A percentile compares a stretch with the other conserved stretches of the same genome.
Conservation (phyloP, 164 flowering plant genomes). For the Tinospora cordifolia region DNA sequence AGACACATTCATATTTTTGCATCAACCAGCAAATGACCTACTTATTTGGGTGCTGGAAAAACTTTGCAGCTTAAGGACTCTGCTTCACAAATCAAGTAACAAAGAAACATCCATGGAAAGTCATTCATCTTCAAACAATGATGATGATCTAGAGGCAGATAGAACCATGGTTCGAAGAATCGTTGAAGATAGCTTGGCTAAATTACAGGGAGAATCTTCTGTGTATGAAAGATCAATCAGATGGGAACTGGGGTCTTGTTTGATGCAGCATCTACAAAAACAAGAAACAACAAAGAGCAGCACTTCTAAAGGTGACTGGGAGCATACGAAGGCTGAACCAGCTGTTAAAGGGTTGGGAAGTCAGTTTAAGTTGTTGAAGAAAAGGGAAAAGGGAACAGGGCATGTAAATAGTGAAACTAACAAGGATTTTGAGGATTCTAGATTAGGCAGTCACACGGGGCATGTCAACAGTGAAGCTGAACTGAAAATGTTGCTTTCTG, state of each 20-base stretch:
- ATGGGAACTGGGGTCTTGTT: conserved; percentile 93
- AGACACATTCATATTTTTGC: not conserved
- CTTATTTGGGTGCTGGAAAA: not conserved
- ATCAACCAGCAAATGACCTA: not conserved
- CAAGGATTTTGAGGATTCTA: conserved; percentile 22
- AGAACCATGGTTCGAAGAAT: conserved; percentile 35
- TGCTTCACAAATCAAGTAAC: conserved; percentile 41
- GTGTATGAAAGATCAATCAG: conserved; percentile 37
- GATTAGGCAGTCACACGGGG: conserved; percentile 1
- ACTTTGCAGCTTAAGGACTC: conserved; percentile 63
- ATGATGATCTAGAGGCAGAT: conserved; percentile 33
- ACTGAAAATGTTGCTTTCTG: conserved; percentile 44
- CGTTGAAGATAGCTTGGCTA: conserved; percentile 49
- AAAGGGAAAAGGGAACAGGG: conserved; percentile 44
- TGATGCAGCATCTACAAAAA: conserved; percentile 84
- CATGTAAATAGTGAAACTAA: conserved; percentile 18
- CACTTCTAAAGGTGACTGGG: conserved; percentile 22
- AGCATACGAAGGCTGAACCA: conserved; percentile 28
- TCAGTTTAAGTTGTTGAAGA: conserved; percentile 69
- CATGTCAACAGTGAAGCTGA: conserved; percentile 24
- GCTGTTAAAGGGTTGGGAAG: conserved; percentile 81
- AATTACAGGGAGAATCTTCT: conserved; percentile 31
- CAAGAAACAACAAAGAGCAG: conserved; percentile 37
- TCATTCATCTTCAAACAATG: conserved; percentile 21
- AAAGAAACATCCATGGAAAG: conserved; percentile 28